Base-by-base conservation (phyloP, 768 basidiomycete genomes). In the Dacryopinax spathularia region DNA sequence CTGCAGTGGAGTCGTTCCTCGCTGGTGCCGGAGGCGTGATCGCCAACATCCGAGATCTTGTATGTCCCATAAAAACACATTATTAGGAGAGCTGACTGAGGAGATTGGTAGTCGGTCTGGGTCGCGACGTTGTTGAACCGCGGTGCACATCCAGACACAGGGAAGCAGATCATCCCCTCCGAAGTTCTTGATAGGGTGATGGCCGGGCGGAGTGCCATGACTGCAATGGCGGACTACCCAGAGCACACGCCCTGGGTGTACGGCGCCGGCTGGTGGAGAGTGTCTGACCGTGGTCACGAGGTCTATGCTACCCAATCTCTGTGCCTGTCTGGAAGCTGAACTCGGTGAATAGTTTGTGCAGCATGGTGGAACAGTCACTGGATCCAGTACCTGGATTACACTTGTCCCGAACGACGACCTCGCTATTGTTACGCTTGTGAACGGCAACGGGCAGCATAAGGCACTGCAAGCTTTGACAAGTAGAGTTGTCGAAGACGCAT, bases 21-120 rank as follows among this genome's bases (percentile, higher is more conserved):
- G 74, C 77, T 2, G 79, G 79, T 7, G 65, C 79, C 0, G 78
- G 77, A 0, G 80, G 78, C 1, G 44, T 81, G n/a, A 77, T 79
- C 33, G 77, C 79, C 33, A 78, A 66, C 29, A 73, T 71, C 0
- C 63, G 73, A n/a, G 80, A 81, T 34, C 72, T 81, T 75, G 80
- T 77, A 35, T 13, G 77, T 66, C 29, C 29, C 33, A 12, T 20
- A 10, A 34, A 20, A 13, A 64, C 18, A 33, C 59, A 3, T 13
- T 37, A 27, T 34, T n/a, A 39, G 33, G 18, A 35, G 7, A 37
- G 34, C 29, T 34, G n/a, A 22, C 39, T 41, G 18, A 41, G 18
- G 39, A 41, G 22, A 44, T 7, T 65, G n/a, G n/a, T n/a, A 81
- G 80, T 68, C 70, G n/a, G 70, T 73, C 48, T 81, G 81, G 81